Percentiles rank a stretch among this genome's conserved stretches.
These are phyloP conservation scores for Beauveria sp. DNA, from an alignment of 2,329 filamentous ascomycete species.

Conservation along the genomic window DNA sequence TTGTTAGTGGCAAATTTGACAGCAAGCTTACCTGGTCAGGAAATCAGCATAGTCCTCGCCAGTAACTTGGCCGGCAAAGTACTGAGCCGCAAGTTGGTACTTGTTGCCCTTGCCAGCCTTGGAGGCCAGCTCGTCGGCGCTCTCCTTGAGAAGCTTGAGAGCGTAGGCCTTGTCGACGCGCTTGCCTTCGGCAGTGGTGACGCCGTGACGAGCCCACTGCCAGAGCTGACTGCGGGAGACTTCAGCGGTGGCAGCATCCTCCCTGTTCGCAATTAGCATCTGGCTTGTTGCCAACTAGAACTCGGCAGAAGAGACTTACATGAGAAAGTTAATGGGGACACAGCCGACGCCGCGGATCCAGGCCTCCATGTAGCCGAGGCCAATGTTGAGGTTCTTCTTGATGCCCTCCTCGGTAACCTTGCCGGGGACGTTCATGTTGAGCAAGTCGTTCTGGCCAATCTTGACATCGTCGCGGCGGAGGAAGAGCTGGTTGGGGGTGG, in stretches of 20 bases:
- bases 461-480: constrained; percentile 81
- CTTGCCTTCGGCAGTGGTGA: constrained; percentile 80
- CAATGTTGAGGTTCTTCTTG: constrained; percentile 95
- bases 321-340: constrained; percentile 94
- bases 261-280: constrained; percentile 34
- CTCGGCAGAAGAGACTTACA: constrained; percentile 41
- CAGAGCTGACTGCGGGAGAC: constrained; percentile 91
- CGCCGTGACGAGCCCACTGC: constrained; percentile 78
- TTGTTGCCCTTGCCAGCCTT: constrained; percentile 85
- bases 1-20: no score
- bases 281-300: background rate
- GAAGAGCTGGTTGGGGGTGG: constrained; percentile 93
- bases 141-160: constrained; percentile 78
- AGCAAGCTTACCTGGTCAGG: constrained; percentile 61
- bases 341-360: constrained; percentile 94
- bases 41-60: constrained; percentile 98
- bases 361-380: constrained; percentile 96
- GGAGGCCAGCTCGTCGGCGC: constrained; percentile 64
- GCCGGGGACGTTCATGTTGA: constrained; percentile 97
- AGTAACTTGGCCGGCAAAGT: constrained; percentile 87
- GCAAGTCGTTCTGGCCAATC: constrained; percentile 79
- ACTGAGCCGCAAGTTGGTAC: constrained; percentile 81
- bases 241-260: constrained; percentile 95
- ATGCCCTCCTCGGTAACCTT: constrained; percentile 90
- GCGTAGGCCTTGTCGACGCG: constrained; percentile 89